These are phyloP conservation scores for Kodamaea lidongshanica DNA, from an alignment of 805 yeast species.

Conservation along the genomic window DNA sequence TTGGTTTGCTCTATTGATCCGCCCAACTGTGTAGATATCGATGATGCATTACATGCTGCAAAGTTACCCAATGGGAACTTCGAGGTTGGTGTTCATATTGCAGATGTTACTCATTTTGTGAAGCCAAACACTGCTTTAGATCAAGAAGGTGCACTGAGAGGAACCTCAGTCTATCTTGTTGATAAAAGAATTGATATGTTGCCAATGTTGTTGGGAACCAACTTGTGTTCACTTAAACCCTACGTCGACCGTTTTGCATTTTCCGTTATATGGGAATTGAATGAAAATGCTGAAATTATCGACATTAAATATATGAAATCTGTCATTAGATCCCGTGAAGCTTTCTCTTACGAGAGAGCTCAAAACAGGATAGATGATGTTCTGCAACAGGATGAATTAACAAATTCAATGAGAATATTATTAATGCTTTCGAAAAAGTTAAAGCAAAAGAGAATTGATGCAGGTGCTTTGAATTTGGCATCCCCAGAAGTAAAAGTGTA, in stretches of 20 bases:
- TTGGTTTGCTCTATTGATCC: slow-evolving; percentile 96
- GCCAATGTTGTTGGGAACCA: slow-evolving; percentile 91
- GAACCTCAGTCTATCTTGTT: slow-evolving; percentile 93
- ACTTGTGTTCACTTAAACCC: slow-evolving; percentile 90
- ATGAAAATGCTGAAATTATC: slow-evolving; percentile 77
- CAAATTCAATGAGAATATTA: slow-evolving; percentile 82
- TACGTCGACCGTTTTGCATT: slow-evolving; percentile 94
- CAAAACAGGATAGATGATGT: slow-evolving; percentile 84
- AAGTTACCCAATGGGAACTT: slow-evolving; percentile 83
- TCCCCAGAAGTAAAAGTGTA: slow-evolving; percentile 98
- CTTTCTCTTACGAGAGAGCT: slow-evolving; percentile 91
- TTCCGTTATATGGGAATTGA: slow-evolving; percentile 93
- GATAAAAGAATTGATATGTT: slow-evolving; percentile 99
- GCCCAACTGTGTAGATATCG: slow-evolving; percentile 96
- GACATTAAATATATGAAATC: slow-evolving; percentile 78
- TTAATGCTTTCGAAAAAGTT: slow-evolving; percentile 74
- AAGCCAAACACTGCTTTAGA: slow-evolving; percentile 89
- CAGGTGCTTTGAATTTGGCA: slow-evolving; percentile 94
- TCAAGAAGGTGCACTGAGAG: slow-evolving; percentile 93
- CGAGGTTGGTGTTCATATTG: slow-evolving; percentile 98
- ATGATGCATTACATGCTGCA: slow-evolving; percentile 92
- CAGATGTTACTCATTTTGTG: slow-evolving; percentile 97
- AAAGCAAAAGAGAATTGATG: slow-evolving; percentile 79
- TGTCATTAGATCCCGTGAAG: slow-evolving; percentile 84
- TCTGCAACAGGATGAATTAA: slow-evolving; percentile 71